Evolutionary conservation across 306 rosid genomes (phyloP).

Genomic region (Vigna nakashimae): DNA sequence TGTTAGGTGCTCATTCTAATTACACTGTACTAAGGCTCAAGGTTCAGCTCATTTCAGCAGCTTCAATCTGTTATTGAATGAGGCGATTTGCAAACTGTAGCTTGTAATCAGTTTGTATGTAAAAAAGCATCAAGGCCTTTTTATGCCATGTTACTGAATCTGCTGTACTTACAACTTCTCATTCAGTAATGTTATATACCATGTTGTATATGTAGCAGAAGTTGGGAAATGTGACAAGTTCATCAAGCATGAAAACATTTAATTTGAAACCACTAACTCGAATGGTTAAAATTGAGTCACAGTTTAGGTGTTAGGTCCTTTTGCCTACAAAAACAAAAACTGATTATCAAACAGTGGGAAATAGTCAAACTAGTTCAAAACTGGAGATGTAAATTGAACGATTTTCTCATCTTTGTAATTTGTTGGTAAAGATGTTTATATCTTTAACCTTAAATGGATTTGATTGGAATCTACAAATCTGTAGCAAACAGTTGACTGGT

Average conservation of each 20-base stretch:
- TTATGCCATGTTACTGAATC: slow-evolving; percentile 32
- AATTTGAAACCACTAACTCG: not conserved
- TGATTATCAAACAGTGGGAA: too few species aligned
- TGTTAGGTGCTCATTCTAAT: slow-evolving; percentile 46
- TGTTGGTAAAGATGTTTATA: too few species aligned
- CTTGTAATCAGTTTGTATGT: slow-evolving; percentile 54
- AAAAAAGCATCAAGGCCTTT: slow-evolving; percentile 33
- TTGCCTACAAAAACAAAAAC: not conserved
- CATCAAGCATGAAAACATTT: slow-evolving; percentile 1
- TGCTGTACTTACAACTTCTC: slow-evolving; percentile 28
- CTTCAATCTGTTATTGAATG: slow-evolving; percentile 53
- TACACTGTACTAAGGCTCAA: slow-evolving; percentile 41
- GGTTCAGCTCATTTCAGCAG: slow-evolving; percentile 44
- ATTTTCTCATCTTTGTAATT: not conserved
- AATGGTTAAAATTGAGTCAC: not conserved
- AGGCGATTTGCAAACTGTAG: slow-evolving; percentile 56
- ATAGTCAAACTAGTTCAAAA: too few species aligned
- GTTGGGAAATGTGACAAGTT: not conserved
- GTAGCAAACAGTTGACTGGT: too few species aligned
- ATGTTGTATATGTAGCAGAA: not conserved
- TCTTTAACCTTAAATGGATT: too few species aligned
- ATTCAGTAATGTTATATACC: slow-evolving; percentile 3
- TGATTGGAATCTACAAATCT: too few species aligned
- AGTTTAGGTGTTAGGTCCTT: not conserved
- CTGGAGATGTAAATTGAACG: not conserved